phyloP scores from a whole-genome alignment of 768 basidiomycete species.

The Boletellus sp. region DNA sequence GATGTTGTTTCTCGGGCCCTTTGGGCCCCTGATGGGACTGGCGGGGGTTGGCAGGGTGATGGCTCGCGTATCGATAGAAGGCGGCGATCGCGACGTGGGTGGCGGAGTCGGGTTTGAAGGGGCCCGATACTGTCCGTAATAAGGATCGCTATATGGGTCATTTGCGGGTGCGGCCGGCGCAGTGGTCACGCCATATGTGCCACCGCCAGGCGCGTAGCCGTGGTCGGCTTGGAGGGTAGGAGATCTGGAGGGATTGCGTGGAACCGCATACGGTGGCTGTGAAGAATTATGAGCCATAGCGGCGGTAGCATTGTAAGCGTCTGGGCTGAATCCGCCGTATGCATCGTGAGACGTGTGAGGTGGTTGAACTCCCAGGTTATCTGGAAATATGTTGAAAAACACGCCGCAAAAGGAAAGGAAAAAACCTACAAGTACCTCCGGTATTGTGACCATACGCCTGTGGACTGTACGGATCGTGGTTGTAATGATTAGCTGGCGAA shows the following conservation, averaged over 20 bases:
- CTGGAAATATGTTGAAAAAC: conserved; percentile 31
- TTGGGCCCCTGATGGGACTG: conserved; percentile 45
- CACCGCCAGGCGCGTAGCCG: conserved; percentile 56
- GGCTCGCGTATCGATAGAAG: conserved; percentile 39
- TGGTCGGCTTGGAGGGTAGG: conserved; percentile 37
- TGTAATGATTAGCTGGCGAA: conserved; percentile 19
- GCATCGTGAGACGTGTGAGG: conserved; percentile 52
- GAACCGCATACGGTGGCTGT: conserved; percentile 15
- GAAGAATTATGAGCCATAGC: conserved; percentile 9
- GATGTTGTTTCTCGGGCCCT: conserved; percentile 30
- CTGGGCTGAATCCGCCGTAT: conserved; percentile 39
- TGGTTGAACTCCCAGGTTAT: conserved; percentile 51
- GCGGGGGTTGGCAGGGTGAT: conserved; percentile 22
- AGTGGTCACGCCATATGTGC: conserved; percentile 49
- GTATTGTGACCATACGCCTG: conserved; percentile 50
- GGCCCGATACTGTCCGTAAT: conserved; percentile 24
- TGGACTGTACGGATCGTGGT: conserved; percentile 27
- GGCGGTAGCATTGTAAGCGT: conserved; percentile 38
- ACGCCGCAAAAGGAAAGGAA: background rate
- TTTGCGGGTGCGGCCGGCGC: conserved; percentile 41
- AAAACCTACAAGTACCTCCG: conserved; percentile 50
- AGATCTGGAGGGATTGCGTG: conserved; percentile 13
- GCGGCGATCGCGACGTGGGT: conserved; percentile 34
- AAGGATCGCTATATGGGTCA: conserved; percentile 25
- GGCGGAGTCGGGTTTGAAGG: conserved; percentile 23